Evolutionary conservation across 768 basidiomycete species (phyloP).

Genomic region (Rubroboletus pulcherrimus): DNA sequence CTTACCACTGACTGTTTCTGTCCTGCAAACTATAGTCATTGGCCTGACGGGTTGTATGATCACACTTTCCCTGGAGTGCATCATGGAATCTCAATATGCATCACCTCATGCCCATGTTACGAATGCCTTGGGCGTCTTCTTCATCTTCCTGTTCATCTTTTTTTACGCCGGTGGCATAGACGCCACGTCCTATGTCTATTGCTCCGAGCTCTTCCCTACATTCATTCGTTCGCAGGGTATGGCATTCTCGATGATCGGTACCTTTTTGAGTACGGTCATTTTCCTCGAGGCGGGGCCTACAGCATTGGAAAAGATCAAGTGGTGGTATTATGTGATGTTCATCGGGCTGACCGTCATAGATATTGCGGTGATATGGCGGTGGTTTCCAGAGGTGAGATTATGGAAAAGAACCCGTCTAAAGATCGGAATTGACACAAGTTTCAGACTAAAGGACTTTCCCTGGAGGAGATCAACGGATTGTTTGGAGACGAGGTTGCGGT

Average conservation of each 20-base stretch:
- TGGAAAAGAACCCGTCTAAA: not conserved
- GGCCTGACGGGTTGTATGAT: not conserved
- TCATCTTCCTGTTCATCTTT: not conserved
- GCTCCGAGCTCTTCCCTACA: slow-evolving; percentile 1
- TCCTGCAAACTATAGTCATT: not conserved
- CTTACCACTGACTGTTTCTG: not conserved
- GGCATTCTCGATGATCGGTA: slow-evolving; percentile 2
- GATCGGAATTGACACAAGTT: not conserved
- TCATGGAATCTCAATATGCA: not conserved
- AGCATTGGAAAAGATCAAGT: not conserved
- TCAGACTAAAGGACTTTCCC: not conserved
- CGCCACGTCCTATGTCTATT: not conserved
- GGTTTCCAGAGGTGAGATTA: not conserved
- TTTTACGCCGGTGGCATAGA: not conserved
- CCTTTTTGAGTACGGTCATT: not conserved
- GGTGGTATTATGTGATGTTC: not conserved
- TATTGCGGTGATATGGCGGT: not conserved
- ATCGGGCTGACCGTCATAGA: not conserved
- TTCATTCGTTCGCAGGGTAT: not conserved
- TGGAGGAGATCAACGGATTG: not conserved
- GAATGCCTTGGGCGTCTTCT: not conserved
- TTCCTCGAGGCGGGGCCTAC: not conserved
- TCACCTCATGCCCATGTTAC: not conserved
- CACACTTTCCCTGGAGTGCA: not conserved
- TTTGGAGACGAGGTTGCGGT: not conserved